Evolutionary conservation across 2,329 filamentous ascomycete genomes (phyloP).

Genomic region (Colletotrichum lentis): DNA sequence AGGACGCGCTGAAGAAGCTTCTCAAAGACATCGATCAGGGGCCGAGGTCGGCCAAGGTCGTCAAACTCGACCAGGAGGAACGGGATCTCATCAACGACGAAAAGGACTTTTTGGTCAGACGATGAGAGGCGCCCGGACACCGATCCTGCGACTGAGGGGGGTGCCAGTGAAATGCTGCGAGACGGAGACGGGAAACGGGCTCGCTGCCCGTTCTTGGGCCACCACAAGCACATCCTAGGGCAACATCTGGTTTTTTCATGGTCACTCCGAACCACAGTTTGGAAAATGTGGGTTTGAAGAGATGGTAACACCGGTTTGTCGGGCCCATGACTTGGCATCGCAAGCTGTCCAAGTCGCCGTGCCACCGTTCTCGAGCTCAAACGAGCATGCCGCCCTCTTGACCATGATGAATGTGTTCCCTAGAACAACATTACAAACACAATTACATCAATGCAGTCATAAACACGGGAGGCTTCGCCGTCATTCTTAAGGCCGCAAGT

Average conservation of each 20-base stretch:
- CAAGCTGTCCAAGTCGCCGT: not conserved
- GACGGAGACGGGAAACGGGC: not conserved
- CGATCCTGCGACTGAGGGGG: no score
- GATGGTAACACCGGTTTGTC: not conserved
- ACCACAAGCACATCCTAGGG: not conserved
- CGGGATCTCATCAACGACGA: constrained; percentile 74
- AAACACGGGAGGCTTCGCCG: no score
- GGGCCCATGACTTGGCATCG: not conserved
- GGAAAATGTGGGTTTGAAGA: not conserved
- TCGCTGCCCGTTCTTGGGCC: not conserved
- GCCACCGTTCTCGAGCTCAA: not conserved
- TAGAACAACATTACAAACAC: not conserved
- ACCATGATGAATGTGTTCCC: not conserved
- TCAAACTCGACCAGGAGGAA: constrained; percentile 74
- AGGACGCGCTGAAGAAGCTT: constrained; percentile 71
- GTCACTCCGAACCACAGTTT: no score
- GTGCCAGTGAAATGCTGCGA: no score
- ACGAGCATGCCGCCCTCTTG: not conserved
- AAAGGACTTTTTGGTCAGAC: constrained; percentile 67
- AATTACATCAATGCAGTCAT: no score
- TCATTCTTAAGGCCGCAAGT: no score
- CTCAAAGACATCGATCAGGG: constrained; percentile 79
- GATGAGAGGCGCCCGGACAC: constrained; percentile 21
- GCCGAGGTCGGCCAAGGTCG: constrained; percentile 75
- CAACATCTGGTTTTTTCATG: not conserved